Evolutionary conservation across 73 alveolate genomes (phyloP), one percentile per base, ranked within the genome.

Genomic region (Paramecium primaurelia): DNA sequence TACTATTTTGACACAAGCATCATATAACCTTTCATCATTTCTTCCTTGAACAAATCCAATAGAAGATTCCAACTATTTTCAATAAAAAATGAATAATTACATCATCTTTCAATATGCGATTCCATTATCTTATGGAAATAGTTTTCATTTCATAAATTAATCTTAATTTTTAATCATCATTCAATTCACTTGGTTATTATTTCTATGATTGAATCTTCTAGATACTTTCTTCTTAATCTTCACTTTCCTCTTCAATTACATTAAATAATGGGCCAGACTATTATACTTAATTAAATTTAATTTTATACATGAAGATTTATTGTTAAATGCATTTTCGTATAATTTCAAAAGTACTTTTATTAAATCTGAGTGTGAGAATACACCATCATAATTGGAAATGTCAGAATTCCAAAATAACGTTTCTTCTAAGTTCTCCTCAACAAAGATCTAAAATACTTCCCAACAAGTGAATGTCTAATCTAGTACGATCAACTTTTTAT

Each of bases 371-470:
- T 80, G 91, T 25, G 91, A 45, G 49, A 80, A 80, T 45, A 80
- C 75, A 8, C 91, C 91, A 80, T 80, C 91, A 80, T 80, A 80
- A 44, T 80, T 42, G 0, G 77, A 80, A 26, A 80, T 9, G 14
- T 80, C 91, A 20, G 36, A 47, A 80, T 80, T 80, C 91, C 91
- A 80, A 25, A 80, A 80, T 44, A 80, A 42, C 2, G 91, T 36
- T 26, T 80, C 91, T 12, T 80, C 91, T 44, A 47, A 1, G 58
- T 80, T 80, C 2, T 22, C 34, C 30, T 80, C 91, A 26, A 49
- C 30, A 49, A 80, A 80, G 18, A 80, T 80, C 28, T 80, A 42
- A 49, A 80, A 80, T 25, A 80, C 91, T 45, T 80, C 91, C 91
- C 91, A 80, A 80, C 71, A 45, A 45, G 77, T 44, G 12, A 80